Evolutionary conservation across 1,284 basidiomycete species (phyloP), one percentile per base, ranked within the genome.

Genomic region (Boletus smithii): DNA sequence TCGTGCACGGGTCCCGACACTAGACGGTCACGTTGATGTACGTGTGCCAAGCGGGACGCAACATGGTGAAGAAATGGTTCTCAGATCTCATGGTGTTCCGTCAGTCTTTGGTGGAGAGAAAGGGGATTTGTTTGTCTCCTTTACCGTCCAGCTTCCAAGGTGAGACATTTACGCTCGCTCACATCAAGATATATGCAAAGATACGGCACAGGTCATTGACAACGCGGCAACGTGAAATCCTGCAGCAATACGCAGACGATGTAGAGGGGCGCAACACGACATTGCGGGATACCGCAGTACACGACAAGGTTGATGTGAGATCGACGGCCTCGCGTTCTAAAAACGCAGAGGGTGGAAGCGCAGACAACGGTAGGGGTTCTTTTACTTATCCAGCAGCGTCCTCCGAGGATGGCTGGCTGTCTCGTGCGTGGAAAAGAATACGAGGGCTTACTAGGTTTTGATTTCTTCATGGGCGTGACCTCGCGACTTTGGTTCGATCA

Each of bases 1-100:
- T 35, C 82, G 83, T 59, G 89, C 95, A 37, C 83, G 93, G 32
- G 90, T 99, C 40, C 95, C 95, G 20, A 99, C 97, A 20, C 74
- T 99, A 23, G 95, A 99, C 57, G 92, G 95, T 34, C 91, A 97
- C 46, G 94, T 98, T 8, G 94, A 98, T 53, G 91, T 99, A 41
- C 87, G 91, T 51, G 83, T 99, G 41, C 92, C 95, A 38, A 77
- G 79, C 29, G 95, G 97, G 37, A 98, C 97, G 3, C 95, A 99
- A 69, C 91, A 90, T 60, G 95, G 94, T 16, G 93, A 99, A 71
- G 94, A 98, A 69, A 95, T 97, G 80, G 88, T 97, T 13, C 71
- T 99, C 59, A 91, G 90, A 71, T 86, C 87, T 27, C 84, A 91
- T 50, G 97, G 97, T 32, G 84, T 98, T 36, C 75, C 85, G 46